Evolutionary conservation across 352 stramenopile species (phyloP), one percentile per base, ranked within the genome.

Genomic region (Blastocystis sp.): DNA sequence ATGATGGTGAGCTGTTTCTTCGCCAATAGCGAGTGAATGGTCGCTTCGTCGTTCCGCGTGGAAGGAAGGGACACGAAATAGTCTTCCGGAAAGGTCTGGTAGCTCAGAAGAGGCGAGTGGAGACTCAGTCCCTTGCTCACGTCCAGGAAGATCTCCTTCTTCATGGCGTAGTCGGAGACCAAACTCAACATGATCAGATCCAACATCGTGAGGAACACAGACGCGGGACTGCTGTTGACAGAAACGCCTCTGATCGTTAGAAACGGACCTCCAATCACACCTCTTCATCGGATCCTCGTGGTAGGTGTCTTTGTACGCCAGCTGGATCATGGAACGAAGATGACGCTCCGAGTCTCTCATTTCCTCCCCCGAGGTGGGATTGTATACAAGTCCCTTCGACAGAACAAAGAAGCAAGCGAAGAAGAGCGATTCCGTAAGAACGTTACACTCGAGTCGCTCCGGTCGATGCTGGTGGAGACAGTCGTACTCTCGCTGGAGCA

Each of bases 381-480:
- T 61, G 11, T 27, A 8, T 16, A 29, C 7, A 9, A 81, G 69
- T 40, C 69, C 69, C 18, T 64, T 81, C 48, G 69, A 64, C 27
- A 81, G 46, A 18, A 81, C 69, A 32, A 63, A 81, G 48, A 81
- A 81, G 24, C 69, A 81, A 11, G 46, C 69, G 40, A 81, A 81
- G 51, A 65, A 81, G 9, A 81, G 48, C 49, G 69, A 81, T 32
- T 81, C 69, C 6, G 69, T 81, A 6, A 81, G 69, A 11, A 81
- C 32, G 27, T 81, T 81, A 4, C 38, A 11, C 9, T 81, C 69
- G 4, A 81, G 40, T 21, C 46, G 69, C 3, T 48, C 40, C 11
- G 24, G 18, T 27, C 42, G 69, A 34, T 81, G 46, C 32, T 81
- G 69, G 11, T n/a, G 1, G n/a, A 81, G 29, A 11, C 46, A 63